Conservation (phyloP, 2,329 filamentous ascomycete genomes). For the Nemania diffusa region DNA sequence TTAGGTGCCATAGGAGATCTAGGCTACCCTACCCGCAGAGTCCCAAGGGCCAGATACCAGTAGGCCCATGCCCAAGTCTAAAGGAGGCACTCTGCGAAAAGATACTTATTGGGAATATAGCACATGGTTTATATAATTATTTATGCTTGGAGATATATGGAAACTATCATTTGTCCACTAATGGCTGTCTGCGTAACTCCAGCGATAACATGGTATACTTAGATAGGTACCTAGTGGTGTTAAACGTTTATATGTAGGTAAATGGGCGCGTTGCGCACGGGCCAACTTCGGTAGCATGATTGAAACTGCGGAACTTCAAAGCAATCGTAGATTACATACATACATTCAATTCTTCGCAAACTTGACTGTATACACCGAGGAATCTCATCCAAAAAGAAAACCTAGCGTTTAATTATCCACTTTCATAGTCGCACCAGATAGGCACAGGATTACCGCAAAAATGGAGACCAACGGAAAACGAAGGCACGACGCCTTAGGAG, state of each 20-base stretch:
- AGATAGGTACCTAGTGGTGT: no score
- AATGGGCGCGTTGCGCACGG: neutral
- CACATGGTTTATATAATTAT: no score
- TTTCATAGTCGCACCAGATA: neutral
- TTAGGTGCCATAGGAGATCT: neutral
- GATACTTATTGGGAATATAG: no score
- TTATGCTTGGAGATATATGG: no score
- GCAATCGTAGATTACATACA: neutral
- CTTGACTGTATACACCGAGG: neutral
- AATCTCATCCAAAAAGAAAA: neutral
- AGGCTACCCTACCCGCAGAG: neutral
- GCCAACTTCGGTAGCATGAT: neutral
- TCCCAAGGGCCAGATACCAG: neutral
- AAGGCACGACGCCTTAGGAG: slow-evolving; percentile 48
- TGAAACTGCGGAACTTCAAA: neutral
- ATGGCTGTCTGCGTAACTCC: no score
- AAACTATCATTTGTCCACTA: no score
- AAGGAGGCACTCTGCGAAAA: neutral
- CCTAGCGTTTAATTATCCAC: neutral
- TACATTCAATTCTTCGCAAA: neutral
- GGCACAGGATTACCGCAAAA: neutral
- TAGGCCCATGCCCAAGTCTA: neutral
- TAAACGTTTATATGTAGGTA: no score
- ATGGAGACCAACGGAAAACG: slow-evolving; percentile 52
- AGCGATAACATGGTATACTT: no score